Conservation (phyloP, 2,329 filamentous ascomycete genomes). For the Sporothrix pseudoabietina region DNA sequence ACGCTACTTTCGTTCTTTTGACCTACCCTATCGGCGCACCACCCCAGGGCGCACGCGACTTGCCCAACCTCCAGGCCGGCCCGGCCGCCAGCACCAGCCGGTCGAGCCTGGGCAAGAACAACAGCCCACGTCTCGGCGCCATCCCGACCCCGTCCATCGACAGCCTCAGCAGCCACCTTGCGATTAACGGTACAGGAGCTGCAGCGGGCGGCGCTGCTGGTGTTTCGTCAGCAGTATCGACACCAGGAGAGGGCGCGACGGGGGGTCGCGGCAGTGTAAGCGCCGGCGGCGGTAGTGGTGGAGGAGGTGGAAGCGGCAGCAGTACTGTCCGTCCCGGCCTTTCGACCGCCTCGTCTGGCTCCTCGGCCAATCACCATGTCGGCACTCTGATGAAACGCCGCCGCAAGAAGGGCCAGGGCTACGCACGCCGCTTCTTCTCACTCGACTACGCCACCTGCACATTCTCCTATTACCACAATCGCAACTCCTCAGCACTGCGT, state of each 20-base stretch:
- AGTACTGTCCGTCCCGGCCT: constrained; percentile 8
- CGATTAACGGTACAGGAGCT: constrained; percentile 52
- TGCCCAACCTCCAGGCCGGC: constrained; percentile 59
- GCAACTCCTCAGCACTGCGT: constrained; percentile 86
- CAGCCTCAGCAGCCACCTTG: constrained; percentile 59
- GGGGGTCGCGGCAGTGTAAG: background rate
- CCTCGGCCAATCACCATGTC: constrained; percentile 67
- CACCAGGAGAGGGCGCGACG: constrained; percentile 38
- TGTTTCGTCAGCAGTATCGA: background rate
- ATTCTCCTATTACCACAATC: constrained; percentile 93
- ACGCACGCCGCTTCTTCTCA: constrained; percentile 91
- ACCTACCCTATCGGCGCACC: constrained; percentile 85
- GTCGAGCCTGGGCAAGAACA: constrained; percentile 55
- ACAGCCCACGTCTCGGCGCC: constrained; percentile 42
- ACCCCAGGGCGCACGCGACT: constrained; percentile 72
- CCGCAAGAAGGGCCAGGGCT: constrained; percentile 90
- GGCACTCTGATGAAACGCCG: constrained; percentile 86
- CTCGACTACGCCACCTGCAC: constrained; percentile 93
- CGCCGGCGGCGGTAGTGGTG: background rate
- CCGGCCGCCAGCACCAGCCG: constrained; percentile 48
- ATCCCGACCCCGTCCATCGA: constrained; percentile 60
- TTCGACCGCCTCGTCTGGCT: constrained; percentile 15
- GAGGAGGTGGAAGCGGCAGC: constrained; percentile 33
- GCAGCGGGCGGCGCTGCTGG: constrained; percentile 36
- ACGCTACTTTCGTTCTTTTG: constrained; percentile 88